phyloP scores from a whole-genome alignment of 2,329 filamentous ascomycete species.

The Pseudocercospora pini-densiflorae region DNA sequence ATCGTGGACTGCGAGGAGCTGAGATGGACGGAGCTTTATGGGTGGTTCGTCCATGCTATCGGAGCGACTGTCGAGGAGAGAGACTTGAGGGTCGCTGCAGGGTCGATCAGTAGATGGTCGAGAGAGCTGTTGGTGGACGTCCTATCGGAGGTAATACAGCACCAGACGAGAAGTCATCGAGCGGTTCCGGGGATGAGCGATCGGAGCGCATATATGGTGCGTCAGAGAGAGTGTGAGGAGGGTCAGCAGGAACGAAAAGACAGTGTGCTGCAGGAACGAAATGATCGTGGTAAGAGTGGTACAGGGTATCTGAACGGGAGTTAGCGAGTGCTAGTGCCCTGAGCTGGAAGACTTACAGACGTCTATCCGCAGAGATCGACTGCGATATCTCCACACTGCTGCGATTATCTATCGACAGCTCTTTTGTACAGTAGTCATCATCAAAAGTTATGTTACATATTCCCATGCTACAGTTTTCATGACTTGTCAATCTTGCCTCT shows the following conservation, averaged over 20 bases:
- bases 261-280: neutral
- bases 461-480: neutral
- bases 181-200: neutral
- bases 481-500: conserved; percentile 59
- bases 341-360: neutral
- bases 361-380: neutral
- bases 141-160: neutral
- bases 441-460: neutral
- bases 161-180: neutral
- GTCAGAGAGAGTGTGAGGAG: neutral
- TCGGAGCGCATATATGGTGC: neutral
- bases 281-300: neutral
- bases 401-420: neutral
- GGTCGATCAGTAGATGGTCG: neutral
- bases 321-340: neutral
- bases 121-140: neutral
- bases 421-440: neutral
- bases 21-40: neutral
- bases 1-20: neutral
- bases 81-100: neutral
- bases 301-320: neutral
- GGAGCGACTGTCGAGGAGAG: neutral
- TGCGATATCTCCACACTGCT: neutral
- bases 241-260: neutral
- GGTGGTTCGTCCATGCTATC: neutral